Evolutionary conservation across 1,284 basidiomycete species (phyloP), one percentile per base, ranked within the genome.

Genomic region (Marasmius tenuissimus): DNA sequence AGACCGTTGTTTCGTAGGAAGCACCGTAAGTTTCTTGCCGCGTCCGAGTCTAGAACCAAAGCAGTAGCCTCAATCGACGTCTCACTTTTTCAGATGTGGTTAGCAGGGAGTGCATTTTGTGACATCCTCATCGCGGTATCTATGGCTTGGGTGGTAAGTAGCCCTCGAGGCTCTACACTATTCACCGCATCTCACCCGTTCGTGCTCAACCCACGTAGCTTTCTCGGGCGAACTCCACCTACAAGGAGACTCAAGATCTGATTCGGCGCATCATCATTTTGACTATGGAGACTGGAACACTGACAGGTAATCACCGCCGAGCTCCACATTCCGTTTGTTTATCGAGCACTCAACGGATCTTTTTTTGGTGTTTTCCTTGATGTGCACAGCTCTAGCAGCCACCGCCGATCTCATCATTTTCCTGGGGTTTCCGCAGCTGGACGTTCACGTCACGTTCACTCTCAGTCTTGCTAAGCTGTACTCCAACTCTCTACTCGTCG

Each of bases 381-480:
- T 27, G 27, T 33, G 7, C 18, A 50, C 59, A 71, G 73, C 73
- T n/a, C 55, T 68, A 14, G 62, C 72, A 9, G 71, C 71, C 3
- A 55, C 74, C 53, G 56, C 64, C 33, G 69, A 69, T 47, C 66
- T 73, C 10, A 60, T 68, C 6, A 62, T 72, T 3, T 71, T 70
- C 52, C 68, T 72, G 53, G 66, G 65, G 20, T 71, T 67, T 20
- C 67, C 69, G 1, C 53, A 65, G 1, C 69, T 66, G 4, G 67
- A 64, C 8, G 71, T 71, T 57, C 72, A 71, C 58, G 65, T 67
- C 34, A 66, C 68, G 12, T 67, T 69, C 14, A 64, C 71, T 12
- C 62, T 70, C 12, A 66, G 71, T 22, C 66, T 72, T 35, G 68
- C 71, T 3, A 75, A 75, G 57, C 61, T 74, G 9, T 74, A 73